Evolutionary conservation across 2,329 filamentous ascomycete genomes (phyloP).

Genomic region (Nothopassalora personata): DNA sequence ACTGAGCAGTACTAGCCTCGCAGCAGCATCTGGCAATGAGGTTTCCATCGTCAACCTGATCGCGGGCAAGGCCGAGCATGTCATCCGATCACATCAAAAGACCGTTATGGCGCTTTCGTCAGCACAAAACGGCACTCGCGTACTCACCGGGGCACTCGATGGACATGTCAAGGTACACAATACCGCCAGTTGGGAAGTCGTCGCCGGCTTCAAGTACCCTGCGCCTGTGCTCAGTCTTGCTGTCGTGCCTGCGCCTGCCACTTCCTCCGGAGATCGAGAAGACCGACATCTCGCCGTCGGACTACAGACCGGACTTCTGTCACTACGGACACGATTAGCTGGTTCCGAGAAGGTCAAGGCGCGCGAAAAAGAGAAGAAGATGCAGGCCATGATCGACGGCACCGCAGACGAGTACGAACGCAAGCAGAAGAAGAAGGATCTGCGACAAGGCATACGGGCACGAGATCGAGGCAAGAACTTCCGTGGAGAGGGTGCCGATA

Average conservation of each 20-base stretch:
- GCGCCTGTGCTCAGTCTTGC: slow-evolving; percentile 81
- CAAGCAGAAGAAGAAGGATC: slow-evolving; percentile 58
- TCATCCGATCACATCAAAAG: slow-evolving; percentile 95
- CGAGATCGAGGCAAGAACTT: slow-evolving; percentile 66
- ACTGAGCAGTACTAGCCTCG: slow-evolving; percentile 76
- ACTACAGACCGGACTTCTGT: slow-evolving; percentile 89
- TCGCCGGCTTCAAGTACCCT: slow-evolving; percentile 89
- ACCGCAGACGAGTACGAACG: slow-evolving; percentile 73
- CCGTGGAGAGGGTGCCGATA: slow-evolving; percentile 77
- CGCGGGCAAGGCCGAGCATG: slow-evolving; percentile 77
- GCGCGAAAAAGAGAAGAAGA: slow-evolving; percentile 73
- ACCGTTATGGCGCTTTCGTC: slow-evolving; percentile 84
- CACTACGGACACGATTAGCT: slow-evolving; percentile 79
- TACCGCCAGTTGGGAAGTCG: slow-evolving; percentile 89
- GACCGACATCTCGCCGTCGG: slow-evolving; percentile 93
- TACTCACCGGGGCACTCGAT: slow-evolving; percentile 85
- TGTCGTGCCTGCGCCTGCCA: slow-evolving; percentile 61
- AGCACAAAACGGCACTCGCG: slow-evolving; percentile 71
- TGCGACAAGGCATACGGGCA: slow-evolving; percentile 57
- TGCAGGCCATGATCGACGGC: slow-evolving; percentile 74
- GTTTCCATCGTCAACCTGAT: slow-evolving; percentile 91
- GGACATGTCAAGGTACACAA: slow-evolving; percentile 97
- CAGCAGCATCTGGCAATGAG: slow-evolving; percentile 77
- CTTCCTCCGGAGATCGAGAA: slow-evolving; percentile 50
- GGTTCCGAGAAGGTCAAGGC: slow-evolving; percentile 74